A percentile compares a stretch with the other conserved stretches of the same genome.
These are phyloP conservation scores for Podaxis pistillaris DNA, from an alignment of 768 basidiomycete species.

Conservation along the genomic window DNA sequence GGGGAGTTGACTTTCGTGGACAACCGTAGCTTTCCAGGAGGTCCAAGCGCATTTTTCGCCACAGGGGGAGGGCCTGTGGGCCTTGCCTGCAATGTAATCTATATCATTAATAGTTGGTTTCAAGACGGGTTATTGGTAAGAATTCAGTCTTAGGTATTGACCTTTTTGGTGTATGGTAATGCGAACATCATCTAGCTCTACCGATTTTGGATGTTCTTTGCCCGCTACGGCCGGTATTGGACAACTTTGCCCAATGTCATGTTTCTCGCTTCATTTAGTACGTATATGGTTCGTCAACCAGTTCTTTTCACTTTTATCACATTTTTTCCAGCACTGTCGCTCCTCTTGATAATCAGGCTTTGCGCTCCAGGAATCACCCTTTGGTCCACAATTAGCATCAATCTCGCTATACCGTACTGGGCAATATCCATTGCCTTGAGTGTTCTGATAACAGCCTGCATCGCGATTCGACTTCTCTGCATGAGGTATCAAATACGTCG, in stretches of 20 bases:
- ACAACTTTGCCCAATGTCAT: constrained; percentile 5
- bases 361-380: constrained; percentile 11
- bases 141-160: not conserved
- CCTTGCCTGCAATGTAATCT: constrained; percentile 14
- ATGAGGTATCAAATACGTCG: constrained; percentile 22
- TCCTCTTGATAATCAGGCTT: constrained; percentile 11
- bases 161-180: not conserved
- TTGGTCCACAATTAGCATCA: constrained; percentile 19
- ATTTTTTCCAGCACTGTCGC: constrained; percentile 5
- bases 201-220: constrained; percentile 16
- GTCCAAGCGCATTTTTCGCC: constrained; percentile 15
- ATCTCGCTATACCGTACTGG: constrained; percentile 36
- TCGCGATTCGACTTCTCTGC: constrained; percentile 33
- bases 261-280: constrained; percentile 15
- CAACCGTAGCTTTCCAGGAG: constrained; percentile 19
- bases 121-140: constrained; percentile 19
- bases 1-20: constrained; percentile 20
- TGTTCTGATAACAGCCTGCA: constrained; percentile 34
- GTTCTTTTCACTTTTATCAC: not conserved
- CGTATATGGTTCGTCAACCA: not conserved
- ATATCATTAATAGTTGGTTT: constrained; percentile 20
- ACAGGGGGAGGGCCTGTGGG: constrained; percentile 11
- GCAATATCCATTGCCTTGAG: constrained; percentile 36
- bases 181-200: constrained; percentile 5
- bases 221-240: constrained; percentile 1